Conservation (phyloP, 2,329 filamentous ascomycete species). For the Colletotrichum graminicola region DNA sequence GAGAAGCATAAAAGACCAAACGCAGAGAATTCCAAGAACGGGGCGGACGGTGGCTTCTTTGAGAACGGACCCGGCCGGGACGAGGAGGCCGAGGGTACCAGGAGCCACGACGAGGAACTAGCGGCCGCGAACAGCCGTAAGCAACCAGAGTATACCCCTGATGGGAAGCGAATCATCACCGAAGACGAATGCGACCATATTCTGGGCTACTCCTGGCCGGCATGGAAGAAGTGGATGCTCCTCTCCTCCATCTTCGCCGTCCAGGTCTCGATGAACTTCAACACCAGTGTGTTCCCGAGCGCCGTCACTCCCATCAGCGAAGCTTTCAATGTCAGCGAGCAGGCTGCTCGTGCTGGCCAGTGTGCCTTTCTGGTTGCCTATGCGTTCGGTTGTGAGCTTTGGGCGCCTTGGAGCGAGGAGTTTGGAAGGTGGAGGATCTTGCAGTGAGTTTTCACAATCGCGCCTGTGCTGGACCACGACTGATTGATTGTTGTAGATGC, state of each 20-base stretch:
- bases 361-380: slow-evolving; percentile 64
- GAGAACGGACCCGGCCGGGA: slow-evolving; percentile 26
- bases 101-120: slow-evolving; percentile 15
- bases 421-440: slow-evolving; percentile 64
- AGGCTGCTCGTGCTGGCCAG: slow-evolving; percentile 61
- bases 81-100: slow-evolving; percentile 21
- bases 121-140: slow-evolving; percentile 14
- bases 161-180: slow-evolving; percentile 57
- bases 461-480: neutral
- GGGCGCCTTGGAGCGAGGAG: slow-evolving; percentile 68
- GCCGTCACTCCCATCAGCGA: slow-evolving; percentile 59
- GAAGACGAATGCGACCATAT: slow-evolving; percentile 62
- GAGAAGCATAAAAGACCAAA: slow-evolving; percentile 5
- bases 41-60: slow-evolving; percentile 11
- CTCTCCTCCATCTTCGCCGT: slow-evolving; percentile 64
- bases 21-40: neutral
- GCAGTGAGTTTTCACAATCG: slow-evolving; percentile 53
- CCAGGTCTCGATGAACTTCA: slow-evolving; percentile 69
- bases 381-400: slow-evolving; percentile 63
- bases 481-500: slow-evolving; percentile 10
- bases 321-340: slow-evolving; percentile 59
- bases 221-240: slow-evolving; percentile 65
- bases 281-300: slow-evolving; percentile 65
- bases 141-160: slow-evolving; percentile 35
- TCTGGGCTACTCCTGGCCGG: slow-evolving; percentile 59